Evolutionary conservation across 176 grass and related monocot genomes (phyloP).

Genomic region (Aechmea fasciata): DNA sequence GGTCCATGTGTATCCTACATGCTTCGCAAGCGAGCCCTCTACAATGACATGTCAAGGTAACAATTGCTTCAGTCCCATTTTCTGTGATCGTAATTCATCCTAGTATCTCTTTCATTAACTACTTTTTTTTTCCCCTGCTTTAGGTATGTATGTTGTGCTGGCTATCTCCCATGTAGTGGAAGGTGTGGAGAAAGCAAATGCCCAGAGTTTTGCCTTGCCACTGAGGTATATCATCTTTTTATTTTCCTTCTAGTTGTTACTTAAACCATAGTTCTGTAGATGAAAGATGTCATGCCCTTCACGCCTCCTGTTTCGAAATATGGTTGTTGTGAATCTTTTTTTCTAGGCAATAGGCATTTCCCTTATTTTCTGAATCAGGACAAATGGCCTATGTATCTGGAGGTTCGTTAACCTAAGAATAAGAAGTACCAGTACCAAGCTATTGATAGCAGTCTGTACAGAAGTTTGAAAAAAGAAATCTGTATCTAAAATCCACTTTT

Average conservation of each 20-base stretch:
- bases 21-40: slow-evolving; percentile 97
- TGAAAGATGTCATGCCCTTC: neutral
- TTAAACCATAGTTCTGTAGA: neutral
- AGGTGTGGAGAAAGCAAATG: slow-evolving; percentile 81
- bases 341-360: no score
- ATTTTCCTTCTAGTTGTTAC: slow-evolving; percentile 6
- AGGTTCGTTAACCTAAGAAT: no score
- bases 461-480: no score
- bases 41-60: slow-evolving; percentile 99
- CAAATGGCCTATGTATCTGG: no score
- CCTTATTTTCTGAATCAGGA: no score
- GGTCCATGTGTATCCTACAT: slow-evolving; percentile 93
- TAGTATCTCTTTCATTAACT: neutral
- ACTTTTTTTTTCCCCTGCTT: neutral
- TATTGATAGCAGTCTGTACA: no score
- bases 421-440: no score
- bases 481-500: no score
- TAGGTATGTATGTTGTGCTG: slow-evolving; percentile 91
- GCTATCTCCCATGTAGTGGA: slow-evolving; percentile 91
- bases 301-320: no score
- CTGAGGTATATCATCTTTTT: slow-evolving; percentile 49
- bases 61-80: neutral
- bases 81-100: neutral
- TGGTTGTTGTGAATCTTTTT: no score
- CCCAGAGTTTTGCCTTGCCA: slow-evolving; percentile 88